Evolutionary conservation across 495 filamentous ascomycete genomes (phyloP).

Genomic region (Parathielavia hyrcaniae): DNA sequence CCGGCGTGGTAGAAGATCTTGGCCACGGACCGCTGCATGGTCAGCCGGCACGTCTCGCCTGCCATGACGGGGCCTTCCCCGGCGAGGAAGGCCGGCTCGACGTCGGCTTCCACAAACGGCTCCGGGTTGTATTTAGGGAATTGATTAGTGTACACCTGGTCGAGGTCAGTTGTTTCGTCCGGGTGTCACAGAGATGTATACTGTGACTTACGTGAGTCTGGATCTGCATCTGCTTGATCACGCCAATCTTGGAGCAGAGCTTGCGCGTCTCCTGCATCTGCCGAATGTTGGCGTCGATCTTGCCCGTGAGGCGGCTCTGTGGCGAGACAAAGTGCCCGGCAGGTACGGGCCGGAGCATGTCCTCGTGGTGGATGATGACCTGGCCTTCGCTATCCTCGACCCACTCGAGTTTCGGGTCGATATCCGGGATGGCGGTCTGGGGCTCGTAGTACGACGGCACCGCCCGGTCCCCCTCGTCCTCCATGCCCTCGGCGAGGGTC

Average conservation of each 20-base stretch:
- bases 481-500: conserved; percentile 86
- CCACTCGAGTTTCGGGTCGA: conserved; percentile 71
- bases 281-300: conserved; percentile 81
- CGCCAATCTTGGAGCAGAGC: conserved; percentile 87
- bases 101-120: conserved; percentile 80
- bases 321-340: conserved; percentile 72
- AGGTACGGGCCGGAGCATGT: conserved; percentile 68
- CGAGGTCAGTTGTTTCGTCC: conserved; percentile 9
- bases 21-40: conserved; percentile 80
- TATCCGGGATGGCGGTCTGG: conserved; percentile 76
- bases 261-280: conserved; percentile 98
- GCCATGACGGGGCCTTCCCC: conserved; percentile 84
- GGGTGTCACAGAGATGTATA: not conserved
- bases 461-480: conserved; percentile 69
- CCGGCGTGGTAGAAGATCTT: conserved; percentile 96
- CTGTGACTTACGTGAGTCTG: conserved; percentile 72
- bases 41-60: conserved; percentile 68
- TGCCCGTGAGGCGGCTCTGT: conserved; percentile 65
- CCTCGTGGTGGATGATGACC: conserved; percentile 76
- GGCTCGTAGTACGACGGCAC: conserved; percentile 93
- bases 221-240: conserved; percentile 99
- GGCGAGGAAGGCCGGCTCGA: conserved; percentile 75
- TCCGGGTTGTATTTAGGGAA: conserved; percentile 96
- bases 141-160: conserved; percentile 93
- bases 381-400: conserved; percentile 79